Evolutionary conservation across 2,329 filamentous ascomycete genomes (phyloP).

Genomic region (Ascochyta rabiei): DNA sequence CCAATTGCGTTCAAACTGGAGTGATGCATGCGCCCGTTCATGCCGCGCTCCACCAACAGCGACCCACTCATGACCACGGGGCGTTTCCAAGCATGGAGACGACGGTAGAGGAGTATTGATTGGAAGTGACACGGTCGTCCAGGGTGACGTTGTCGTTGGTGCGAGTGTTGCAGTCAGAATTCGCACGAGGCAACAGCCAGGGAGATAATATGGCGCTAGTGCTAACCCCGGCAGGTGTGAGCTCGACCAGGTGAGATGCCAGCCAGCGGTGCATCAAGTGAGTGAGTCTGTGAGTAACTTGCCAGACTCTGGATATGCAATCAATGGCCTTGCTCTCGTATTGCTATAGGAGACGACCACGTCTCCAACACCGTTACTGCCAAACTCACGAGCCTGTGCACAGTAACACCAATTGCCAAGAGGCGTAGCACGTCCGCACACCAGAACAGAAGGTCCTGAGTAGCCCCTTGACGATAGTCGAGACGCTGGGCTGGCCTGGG

Average conservation of each 20-base stretch:
- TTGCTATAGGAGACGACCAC: neutral
- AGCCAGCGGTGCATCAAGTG: neutral
- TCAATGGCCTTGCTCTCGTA: neutral
- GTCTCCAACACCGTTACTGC: too few species aligned
- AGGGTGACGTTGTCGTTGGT: neutral
- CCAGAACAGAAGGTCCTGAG: neutral
- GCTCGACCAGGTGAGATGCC: neutral
- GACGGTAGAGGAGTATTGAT: neutral
- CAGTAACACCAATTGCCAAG: neutral
- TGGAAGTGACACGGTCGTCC: too few species aligned
- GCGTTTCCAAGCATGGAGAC: neutral
- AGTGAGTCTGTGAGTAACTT: neutral
- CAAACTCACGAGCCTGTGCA: neutral
- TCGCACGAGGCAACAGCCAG: conserved; percentile 13
- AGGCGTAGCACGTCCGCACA: neutral
- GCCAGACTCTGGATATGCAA: neutral
- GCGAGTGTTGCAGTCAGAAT: neutral
- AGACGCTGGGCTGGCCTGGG: neutral
- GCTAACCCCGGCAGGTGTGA: neutral
- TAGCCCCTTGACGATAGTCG: neutral
- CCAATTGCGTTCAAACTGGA: neutral
- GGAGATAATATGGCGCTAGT: conserved; percentile 6
- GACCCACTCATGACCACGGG: neutral
- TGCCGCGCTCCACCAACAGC: conserved; percentile 3
- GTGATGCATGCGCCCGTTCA: neutral